Conservation (phyloP, 495 filamentous ascomycete genomes). For the Neurospora sp. region DNA sequence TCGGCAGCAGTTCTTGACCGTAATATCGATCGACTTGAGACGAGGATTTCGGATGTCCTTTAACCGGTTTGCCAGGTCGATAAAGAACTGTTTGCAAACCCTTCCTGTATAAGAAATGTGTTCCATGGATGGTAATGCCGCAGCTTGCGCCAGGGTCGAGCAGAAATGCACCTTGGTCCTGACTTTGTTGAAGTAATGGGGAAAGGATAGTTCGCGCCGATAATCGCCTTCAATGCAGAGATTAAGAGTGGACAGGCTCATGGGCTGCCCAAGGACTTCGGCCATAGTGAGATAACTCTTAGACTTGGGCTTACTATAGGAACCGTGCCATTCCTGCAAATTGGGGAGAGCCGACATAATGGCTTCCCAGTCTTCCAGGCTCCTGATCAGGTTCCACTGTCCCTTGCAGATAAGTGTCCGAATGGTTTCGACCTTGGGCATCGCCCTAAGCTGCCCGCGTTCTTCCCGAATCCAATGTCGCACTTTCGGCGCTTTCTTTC, state of each 20-base stretch:
- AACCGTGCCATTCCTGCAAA: conserved; percentile 60
- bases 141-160: conserved; percentile 40
- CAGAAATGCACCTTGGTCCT: conserved; percentile 48
- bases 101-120: conserved; percentile 58
- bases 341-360: conserved; percentile 52
- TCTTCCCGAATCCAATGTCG: conserved; percentile 40
- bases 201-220: conserved; percentile 45
- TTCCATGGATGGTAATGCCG: conserved; percentile 46
- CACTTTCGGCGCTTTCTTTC: conserved; percentile 58
- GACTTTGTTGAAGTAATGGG: conserved; percentile 45
- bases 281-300: conserved; percentile 59
- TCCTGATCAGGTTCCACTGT: conserved; percentile 65
- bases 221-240: conserved; percentile 60
- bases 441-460: conserved; percentile 9
- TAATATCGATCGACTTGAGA: conserved; percentile 56
- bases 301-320: conserved; percentile 58
- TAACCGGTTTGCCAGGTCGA: conserved; percentile 35
- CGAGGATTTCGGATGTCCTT: conserved; percentile 32
- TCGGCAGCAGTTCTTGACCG: conserved; percentile 60
- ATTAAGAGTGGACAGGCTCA: conserved; percentile 48
- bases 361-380: conserved; percentile 50
- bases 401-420: conserved; percentile 60
- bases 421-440: conserved; percentile 26
- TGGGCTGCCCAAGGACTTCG: conserved; percentile 41
- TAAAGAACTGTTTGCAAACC: conserved; percentile 48